Conservation (phyloP, 1,284 basidiomycete species). For the Fomitiporia mediterranea region DNA sequence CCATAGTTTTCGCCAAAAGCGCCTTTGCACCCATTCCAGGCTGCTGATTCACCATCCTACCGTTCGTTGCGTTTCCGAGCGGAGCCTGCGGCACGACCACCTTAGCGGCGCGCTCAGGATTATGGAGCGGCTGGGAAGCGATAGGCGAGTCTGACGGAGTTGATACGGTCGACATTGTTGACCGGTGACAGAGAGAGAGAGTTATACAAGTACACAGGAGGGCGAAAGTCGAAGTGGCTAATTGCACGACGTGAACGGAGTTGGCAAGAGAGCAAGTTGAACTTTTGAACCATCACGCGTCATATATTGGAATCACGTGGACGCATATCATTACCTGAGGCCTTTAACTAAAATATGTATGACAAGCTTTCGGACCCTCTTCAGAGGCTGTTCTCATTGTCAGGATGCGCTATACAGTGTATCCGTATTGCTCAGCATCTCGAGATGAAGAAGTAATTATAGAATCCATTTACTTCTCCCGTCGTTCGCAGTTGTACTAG, state of each 20-base stretch:
- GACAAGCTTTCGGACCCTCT: too few species aligned
- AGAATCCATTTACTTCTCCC: too few species aligned
- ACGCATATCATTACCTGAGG: too few species aligned
- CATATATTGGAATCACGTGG: slow-evolving; percentile 4
- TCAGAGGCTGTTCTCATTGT: not conserved
- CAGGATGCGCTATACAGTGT: not conserved
- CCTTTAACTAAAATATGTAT: too few species aligned
- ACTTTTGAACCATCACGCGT: slow-evolving; percentile 10
- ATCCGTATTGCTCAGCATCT: not conserved
- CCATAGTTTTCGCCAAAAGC: slow-evolving; percentile 82
- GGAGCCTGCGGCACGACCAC: slow-evolving; percentile 76
- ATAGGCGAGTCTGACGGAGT: slow-evolving; percentile 61
- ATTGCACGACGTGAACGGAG: not conserved
- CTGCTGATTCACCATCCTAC: slow-evolving; percentile 40
- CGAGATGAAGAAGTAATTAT: too few species aligned
- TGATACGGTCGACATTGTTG: slow-evolving; percentile 54
- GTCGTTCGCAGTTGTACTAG: not conserved
- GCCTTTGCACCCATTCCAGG: slow-evolving; percentile 85
- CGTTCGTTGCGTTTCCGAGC: slow-evolving; percentile 60
- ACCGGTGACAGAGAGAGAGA: not conserved
- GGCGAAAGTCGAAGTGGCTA: not conserved
- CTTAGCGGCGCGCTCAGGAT: slow-evolving; percentile 75
- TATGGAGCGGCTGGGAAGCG: slow-evolving; percentile 74
- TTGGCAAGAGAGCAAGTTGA: not conserved
- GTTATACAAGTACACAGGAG: slow-evolving; percentile 1